Conservation (phyloP, 2,329 filamentous ascomycete species). For the Periconia sp. region DNA sequence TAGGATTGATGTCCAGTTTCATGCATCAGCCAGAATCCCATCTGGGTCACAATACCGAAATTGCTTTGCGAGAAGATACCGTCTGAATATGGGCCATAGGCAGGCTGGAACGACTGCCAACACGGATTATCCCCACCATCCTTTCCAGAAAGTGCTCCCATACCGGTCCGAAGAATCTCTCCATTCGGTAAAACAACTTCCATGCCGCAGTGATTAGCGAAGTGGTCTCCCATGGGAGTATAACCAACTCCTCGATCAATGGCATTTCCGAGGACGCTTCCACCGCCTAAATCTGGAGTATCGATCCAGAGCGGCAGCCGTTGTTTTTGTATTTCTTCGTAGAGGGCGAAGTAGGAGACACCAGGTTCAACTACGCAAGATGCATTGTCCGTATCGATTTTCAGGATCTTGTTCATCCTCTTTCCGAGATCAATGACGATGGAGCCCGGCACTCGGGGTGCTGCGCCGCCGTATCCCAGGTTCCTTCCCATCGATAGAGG, state of each 20-base stretch:
- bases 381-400: constrained; percentile 43
- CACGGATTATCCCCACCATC: constrained; percentile 20
- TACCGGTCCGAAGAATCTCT: constrained; percentile 37
- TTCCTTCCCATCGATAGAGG: constrained; percentile 47
- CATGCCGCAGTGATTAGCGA: constrained; percentile 48
- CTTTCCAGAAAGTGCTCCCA: constrained; percentile 19
- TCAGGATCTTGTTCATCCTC: constrained; percentile 46
- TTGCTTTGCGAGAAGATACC: constrained; percentile 42
- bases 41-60: constrained; percentile 48
- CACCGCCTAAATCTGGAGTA: constrained; percentile 37
- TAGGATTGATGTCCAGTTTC: constrained; percentile 22
- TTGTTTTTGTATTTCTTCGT: constrained; percentile 47
- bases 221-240: constrained; percentile 45
- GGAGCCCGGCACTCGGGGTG: constrained; percentile 49
- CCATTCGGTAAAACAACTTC: constrained; percentile 46
- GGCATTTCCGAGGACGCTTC: constrained; percentile 39
- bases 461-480: constrained; percentile 54
- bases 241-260: constrained; percentile 40
- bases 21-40: constrained; percentile 48
- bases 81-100: constrained; percentile 36
- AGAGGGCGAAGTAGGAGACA: constrained; percentile 56
- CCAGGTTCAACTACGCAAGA: constrained; percentile 51
- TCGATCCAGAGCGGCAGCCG: constrained; percentile 49
- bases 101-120: constrained; percentile 40
- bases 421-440: constrained; percentile 50